These are phyloP conservation scores for Oidiodendron maius DNA, from an alignment of 495 filamentous ascomycete species.

Conservation along the genomic window DNA sequence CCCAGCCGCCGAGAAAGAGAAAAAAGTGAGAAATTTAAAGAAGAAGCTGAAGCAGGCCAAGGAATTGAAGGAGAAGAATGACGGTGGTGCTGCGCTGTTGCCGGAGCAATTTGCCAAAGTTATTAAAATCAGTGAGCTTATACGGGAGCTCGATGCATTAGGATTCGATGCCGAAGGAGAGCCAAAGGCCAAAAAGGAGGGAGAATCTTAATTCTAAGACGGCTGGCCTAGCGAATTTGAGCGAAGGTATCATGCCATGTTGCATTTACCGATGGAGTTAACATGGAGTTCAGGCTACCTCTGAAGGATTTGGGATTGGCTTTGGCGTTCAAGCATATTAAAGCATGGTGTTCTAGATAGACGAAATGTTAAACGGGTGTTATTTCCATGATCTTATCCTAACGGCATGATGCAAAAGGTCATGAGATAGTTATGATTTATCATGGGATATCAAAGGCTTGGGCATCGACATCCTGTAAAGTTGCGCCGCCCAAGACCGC, in stretches of 20 bases:
- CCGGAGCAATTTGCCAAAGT: slow-evolving; percentile 98
- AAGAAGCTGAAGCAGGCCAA: slow-evolving; percentile 94
- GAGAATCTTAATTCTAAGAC: not conserved
- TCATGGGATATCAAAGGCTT: too few species aligned
- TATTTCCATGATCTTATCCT: too few species aligned
- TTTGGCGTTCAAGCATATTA: too few species aligned
- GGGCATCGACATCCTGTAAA: too few species aligned
- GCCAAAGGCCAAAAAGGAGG: slow-evolving; percentile 12
- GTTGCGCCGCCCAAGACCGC: too few species aligned
- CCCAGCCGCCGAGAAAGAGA: slow-evolving; percentile 75
- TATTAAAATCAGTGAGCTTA: slow-evolving; percentile 90
- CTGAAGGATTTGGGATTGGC: too few species aligned
- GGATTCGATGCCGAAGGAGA: slow-evolving; percentile 69
- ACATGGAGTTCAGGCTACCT: not conserved
- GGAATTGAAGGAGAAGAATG: slow-evolving; percentile 87
- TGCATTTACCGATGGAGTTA: not conserved
- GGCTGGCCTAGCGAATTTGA: not conserved
- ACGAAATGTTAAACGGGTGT: too few species aligned
- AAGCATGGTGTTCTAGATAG: too few species aligned
- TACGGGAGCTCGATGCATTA: slow-evolving; percentile 78
- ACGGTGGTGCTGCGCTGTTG: slow-evolving; percentile 70
- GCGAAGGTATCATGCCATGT: not conserved
- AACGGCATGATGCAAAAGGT: too few species aligned
- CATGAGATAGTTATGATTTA: too few species aligned
- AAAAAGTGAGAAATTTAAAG: slow-evolving; percentile 85